Evolutionary conservation across 75 land plant species (phyloP), one percentile per base, ranked within the genome.

Genomic region (Selaginella moellendorffii): DNA sequence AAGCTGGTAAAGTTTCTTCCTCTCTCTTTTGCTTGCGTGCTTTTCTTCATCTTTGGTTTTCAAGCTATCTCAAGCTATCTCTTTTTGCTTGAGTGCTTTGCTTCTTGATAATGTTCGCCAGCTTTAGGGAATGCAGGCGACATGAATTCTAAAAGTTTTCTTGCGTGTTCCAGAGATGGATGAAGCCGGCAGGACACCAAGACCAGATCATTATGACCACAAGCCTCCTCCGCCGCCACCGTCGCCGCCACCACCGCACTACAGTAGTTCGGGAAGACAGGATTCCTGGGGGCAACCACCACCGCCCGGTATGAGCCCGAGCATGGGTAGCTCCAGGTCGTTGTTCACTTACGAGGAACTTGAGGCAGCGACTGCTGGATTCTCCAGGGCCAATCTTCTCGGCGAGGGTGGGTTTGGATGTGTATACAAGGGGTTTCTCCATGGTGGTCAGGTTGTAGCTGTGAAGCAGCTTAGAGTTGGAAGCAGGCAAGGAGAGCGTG

Each of bases 391-490:
- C n/a, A 73, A 84, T 67, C 53, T 77, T 56, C 72, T 85, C 54
- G 88, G 83, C 20, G 78, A 76, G 68, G 79, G 92, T 42, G 77
- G 92, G 28, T 87, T 87, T 76, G 92, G 92, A 36, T 71, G 59
- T 62, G 92, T 87, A 2, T 84, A 80, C 71, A 87, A 87, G 65
- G 92, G 92, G 5, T 27, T 21, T 61, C 31, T 84, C 28, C 69
- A 73, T 14, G 76, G 75, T 61, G 88, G 88, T 17, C 78, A 76
- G 59, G 70, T 73, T 0, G 79, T 87, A 5, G 92, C 92, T 31
- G 87, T 87, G 24, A 87, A 87, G 65, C 85, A 84, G 72, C 73
- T 87, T 25, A 87, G 80, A 30, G 71, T 70, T 53, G 92, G 88
- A 25, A 75, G 87, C 24, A 66, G 79, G 0, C 91, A 87, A 63